These are phyloP conservation scores for Pleodorina starrii DNA, from an alignment of 139 green algal species.

Conservation along the genomic window DNA sequence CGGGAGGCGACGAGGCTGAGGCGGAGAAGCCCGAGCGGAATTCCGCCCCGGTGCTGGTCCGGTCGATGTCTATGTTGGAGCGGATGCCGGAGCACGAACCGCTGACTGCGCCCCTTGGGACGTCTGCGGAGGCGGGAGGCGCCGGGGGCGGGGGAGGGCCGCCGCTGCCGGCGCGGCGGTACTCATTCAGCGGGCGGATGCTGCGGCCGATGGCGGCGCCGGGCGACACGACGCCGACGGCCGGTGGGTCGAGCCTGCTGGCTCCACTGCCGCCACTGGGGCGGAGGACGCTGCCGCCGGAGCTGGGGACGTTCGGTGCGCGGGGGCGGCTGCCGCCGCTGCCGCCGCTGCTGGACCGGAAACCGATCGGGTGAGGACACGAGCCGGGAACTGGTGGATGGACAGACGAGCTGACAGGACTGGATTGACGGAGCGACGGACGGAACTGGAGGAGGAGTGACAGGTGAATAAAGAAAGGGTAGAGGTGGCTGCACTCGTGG, in stretches of 20 bases:
- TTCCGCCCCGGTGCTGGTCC: not conserved
- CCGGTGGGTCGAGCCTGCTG: not conserved
- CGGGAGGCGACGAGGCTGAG: not conserved
- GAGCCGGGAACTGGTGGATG: too few relatives aligned
- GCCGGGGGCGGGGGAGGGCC: not conserved
- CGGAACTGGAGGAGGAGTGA: too few relatives aligned
- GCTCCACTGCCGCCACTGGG: constrained; percentile 1
- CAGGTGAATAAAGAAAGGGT: too few relatives aligned
- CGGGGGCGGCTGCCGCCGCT: not conserved
- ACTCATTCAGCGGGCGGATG: constrained; percentile 1
- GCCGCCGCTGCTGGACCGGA: constrained; percentile 12
- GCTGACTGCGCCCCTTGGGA: not conserved
- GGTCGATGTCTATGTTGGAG: constrained; percentile 17
- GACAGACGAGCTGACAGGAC: too few relatives aligned
- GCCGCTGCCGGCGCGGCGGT: not conserved
- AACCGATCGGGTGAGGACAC: not conserved
- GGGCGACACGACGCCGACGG: not conserved
- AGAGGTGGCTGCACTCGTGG: too few relatives aligned
- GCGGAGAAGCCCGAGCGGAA: not conserved
- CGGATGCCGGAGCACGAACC: not conserved
- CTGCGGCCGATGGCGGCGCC: not conserved
- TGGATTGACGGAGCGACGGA: too few relatives aligned
- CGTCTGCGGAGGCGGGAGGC: too few relatives aligned
- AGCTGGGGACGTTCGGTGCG: not conserved
- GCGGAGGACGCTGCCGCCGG: not conserved